These are phyloP conservation scores for Aspergillus sp. DNA, from an alignment of 2,329 filamentous ascomycete genomes.

Conservation along the genomic window DNA sequence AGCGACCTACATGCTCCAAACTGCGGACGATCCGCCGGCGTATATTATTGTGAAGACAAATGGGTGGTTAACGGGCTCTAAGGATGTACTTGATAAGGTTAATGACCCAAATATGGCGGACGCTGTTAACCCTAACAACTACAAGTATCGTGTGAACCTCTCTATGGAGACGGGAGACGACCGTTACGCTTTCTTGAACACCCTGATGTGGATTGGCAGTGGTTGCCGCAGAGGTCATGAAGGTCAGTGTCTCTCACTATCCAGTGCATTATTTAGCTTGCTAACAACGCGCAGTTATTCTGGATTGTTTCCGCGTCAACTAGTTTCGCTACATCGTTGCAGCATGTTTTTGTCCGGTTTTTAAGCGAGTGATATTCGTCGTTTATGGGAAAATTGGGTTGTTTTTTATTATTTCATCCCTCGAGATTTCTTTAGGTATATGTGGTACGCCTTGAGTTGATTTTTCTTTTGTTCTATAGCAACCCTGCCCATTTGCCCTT, in stretches of 20 bases:
- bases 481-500: background rate
- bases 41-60: constrained; percentile 43
- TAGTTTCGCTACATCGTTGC: constrained; percentile 5
- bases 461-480: background rate
- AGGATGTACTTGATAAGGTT: constrained; percentile 44
- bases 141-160: constrained; percentile 44
- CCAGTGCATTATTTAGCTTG: background rate
- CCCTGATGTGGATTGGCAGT: constrained; percentile 45
- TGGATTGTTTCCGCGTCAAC: constrained; percentile 23
- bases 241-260: constrained; percentile 26
- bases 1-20: constrained; percentile 44
- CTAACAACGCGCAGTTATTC: constrained; percentile 16
- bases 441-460: background rate
- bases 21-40: constrained; percentile 44
- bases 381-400: constrained; percentile 15
- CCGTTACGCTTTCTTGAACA: constrained; percentile 44
- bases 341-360: constrained; percentile 12
- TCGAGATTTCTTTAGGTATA: background rate
- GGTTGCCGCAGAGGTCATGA: constrained; percentile 42
- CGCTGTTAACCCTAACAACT: constrained; percentile 42
- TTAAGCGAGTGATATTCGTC: constrained; percentile 15
- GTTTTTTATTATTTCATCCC: constrained; percentile 4
- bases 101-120: constrained; percentile 39
- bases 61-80: constrained; percentile 44
- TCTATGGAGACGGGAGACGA: constrained; percentile 46